Percentiles rank a stretch among this genome's conserved stretches.
Evolutionary conservation across 2,329 filamentous ascomycete species (phyloP).

Genomic region (Zopfia rhizophila): DNA sequence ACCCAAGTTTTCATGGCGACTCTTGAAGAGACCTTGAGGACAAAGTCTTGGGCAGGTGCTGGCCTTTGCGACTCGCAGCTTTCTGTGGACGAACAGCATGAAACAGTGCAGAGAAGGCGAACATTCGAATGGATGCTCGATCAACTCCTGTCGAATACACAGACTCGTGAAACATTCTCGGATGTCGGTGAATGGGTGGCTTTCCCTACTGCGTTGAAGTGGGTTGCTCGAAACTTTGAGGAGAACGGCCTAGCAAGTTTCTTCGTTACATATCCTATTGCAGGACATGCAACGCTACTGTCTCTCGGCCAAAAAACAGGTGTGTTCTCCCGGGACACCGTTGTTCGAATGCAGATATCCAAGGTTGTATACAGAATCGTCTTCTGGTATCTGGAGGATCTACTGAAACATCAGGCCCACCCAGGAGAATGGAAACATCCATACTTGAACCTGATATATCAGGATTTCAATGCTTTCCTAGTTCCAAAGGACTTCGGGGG

Average conservation of each 20-base stretch:
- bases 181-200: conserved; percentile 41
- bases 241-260: conserved; percentile 40
- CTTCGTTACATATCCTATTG: conserved; percentile 40
- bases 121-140: conserved; percentile 42
- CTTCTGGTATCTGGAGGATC: conserved; percentile 34
- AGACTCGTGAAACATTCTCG: conserved; percentile 43
- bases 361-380: conserved; percentile 39
- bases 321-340: conserved; percentile 23
- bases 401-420: conserved; percentile 19
- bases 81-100: conserved; percentile 21
- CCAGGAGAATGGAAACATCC: conserved; percentile 36
- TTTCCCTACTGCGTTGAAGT: conserved; percentile 38
- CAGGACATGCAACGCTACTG: conserved; percentile 39
- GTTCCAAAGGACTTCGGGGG: conserved; percentile 32
- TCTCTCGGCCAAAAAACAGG: conserved; percentile 30
- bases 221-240: conserved; percentile 40
- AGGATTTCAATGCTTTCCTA: conserved; percentile 37
- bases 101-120: conserved; percentile 28
- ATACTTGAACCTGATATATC: conserved; percentile 39
- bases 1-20: conserved; percentile 47
- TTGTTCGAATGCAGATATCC: conserved; percentile 23
- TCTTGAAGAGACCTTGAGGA: conserved; percentile 34
- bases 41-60: conserved; percentile 43
- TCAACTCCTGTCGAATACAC: conserved; percentile 38
- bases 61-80: conserved; percentile 11